Conservation (phyloP, 176 grass and related monocot genomes). For the Tillandsia fasciculata region DNA sequence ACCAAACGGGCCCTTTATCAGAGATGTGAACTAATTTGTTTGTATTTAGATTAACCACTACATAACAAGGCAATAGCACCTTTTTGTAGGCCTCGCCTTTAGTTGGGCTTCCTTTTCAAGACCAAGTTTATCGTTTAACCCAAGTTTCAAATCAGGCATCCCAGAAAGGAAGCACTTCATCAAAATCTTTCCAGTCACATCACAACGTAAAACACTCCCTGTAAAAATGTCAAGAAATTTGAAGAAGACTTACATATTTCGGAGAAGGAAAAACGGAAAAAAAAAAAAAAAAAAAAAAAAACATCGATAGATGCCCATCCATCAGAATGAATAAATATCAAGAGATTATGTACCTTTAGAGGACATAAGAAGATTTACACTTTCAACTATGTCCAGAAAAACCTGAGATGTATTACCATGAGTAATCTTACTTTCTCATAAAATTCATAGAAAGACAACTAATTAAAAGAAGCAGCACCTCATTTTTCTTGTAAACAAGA, state of each 20-base stretch:
- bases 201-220: slow-evolving; percentile 94
- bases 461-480: slow-evolving; percentile 33
- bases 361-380: slow-evolving; percentile 99
- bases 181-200: slow-evolving; percentile 97
- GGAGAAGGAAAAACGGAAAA: slow-evolving; percentile 16
- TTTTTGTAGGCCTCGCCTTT: slow-evolving; percentile 91
- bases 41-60: background rate
- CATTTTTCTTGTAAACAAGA: slow-evolving; percentile 98
- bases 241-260: slow-evolving; percentile 14
- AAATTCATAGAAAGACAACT: background rate
- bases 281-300: slow-evolving; percentile 7
- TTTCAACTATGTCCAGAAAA: slow-evolving; percentile 99
- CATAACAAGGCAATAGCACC: slow-evolving; percentile 29
- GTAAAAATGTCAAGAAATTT: slow-evolving; percentile 21
- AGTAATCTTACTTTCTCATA: slow-evolving; percentile 8
- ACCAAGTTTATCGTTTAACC: slow-evolving; percentile 97
- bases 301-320: background rate
- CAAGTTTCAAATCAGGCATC: slow-evolving; percentile 96
- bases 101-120: slow-evolving; percentile 94
- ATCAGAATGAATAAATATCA: background rate
- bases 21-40: no score
- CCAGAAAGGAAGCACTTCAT: slow-evolving; percentile 99
- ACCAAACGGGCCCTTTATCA: no score
- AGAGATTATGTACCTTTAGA: slow-evolving; percentile 69
- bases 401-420: slow-evolving; percentile 41